phyloP scores from a whole-genome alignment of 139 green algal species.

The Haematococcus lacustris region DNA sequence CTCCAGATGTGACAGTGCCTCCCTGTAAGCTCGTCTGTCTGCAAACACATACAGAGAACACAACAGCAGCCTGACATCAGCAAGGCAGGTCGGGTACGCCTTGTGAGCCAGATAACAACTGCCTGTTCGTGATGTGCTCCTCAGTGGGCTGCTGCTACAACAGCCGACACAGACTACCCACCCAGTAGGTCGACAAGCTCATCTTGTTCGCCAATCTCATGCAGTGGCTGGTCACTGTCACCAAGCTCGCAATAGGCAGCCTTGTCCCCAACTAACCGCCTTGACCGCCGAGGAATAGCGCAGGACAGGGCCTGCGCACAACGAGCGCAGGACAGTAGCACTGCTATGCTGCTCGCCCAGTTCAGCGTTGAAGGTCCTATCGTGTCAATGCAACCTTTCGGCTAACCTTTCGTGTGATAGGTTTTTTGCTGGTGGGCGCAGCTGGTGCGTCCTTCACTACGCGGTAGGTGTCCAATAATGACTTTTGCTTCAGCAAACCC shows the following conservation, averaged over 20 bases:
- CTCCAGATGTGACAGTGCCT: not conserved
- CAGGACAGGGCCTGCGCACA: not conserved
- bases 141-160: not conserved
- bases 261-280: slow-evolving; percentile 9
- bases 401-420: too few relatives aligned
- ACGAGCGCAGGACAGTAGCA: not conserved
- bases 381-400: not conserved
- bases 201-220: not conserved
- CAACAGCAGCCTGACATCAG: not conserved
- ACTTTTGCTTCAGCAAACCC: slow-evolving; percentile 26
- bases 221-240: slow-evolving; percentile 6
- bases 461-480: slow-evolving; percentile 11
- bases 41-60: not conserved
- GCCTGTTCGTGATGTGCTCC: not conserved
- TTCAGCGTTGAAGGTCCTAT: not conserved
- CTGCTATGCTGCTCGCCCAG: not conserved
- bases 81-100: not conserved
- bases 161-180: not conserved
- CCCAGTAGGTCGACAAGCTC: slow-evolving; percentile 29
- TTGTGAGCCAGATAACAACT: not conserved
- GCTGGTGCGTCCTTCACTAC: slow-evolving; percentile 5
- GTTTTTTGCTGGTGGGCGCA: not conserved
- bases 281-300: slow-evolving; percentile 8
- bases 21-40: not conserved
- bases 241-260: slow-evolving; percentile 11